Percentiles rank a stretch among this genome's conserved stretches.
These are phyloP conservation scores for Aureobasidium zeae DNA, from an alignment of 2,329 filamentous ascomycete species.

Conservation along the genomic window DNA sequence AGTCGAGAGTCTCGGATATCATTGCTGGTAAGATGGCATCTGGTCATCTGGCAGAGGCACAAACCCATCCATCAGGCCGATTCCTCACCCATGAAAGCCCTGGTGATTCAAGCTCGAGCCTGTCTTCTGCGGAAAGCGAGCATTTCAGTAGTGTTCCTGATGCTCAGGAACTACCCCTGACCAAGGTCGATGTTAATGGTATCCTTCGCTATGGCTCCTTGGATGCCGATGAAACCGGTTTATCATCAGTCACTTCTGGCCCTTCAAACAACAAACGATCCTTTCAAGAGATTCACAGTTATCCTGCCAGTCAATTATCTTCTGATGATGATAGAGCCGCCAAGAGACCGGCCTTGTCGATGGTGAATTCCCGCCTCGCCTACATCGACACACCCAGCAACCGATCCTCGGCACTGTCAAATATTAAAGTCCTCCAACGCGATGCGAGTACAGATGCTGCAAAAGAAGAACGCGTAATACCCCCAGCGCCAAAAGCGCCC, in stretches of 20 bases:
- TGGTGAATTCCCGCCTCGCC: not conserved
- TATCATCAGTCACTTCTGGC: slow-evolving; percentile 18
- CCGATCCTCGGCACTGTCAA: not conserved
- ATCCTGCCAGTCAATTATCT: slow-evolving; percentile 12
- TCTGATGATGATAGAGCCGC: slow-evolving; percentile 8
- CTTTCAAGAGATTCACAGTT: slow-evolving; percentile 14
- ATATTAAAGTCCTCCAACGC: not conserved
- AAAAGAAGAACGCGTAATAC: not conserved
- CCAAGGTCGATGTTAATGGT: slow-evolving; percentile 16
- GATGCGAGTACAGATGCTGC: not conserved
- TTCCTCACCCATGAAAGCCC: slow-evolving; percentile 2
- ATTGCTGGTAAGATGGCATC: not conserved
- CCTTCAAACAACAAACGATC: slow-evolving; percentile 14
- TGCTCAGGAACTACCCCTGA: slow-evolving; percentile 3
- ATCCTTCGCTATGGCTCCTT: slow-evolving; percentile 15
- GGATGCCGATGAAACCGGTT: slow-evolving; percentile 17
- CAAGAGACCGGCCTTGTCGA: slow-evolving; percentile 16
- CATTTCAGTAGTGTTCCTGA: slow-evolving; percentile 7
- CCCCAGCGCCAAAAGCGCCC: slow-evolving; percentile 4
- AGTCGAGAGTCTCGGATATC: not conserved
- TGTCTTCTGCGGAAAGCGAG: slow-evolving; percentile 15
- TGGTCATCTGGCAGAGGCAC: not conserved
- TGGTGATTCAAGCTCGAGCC: slow-evolving; percentile 9
- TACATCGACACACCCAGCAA: not conserved
- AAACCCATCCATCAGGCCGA: slow-evolving; percentile 6